phyloP scores from a whole-genome alignment of 768 basidiomycete genomes.

The Dacryopinax spathularia region DNA sequence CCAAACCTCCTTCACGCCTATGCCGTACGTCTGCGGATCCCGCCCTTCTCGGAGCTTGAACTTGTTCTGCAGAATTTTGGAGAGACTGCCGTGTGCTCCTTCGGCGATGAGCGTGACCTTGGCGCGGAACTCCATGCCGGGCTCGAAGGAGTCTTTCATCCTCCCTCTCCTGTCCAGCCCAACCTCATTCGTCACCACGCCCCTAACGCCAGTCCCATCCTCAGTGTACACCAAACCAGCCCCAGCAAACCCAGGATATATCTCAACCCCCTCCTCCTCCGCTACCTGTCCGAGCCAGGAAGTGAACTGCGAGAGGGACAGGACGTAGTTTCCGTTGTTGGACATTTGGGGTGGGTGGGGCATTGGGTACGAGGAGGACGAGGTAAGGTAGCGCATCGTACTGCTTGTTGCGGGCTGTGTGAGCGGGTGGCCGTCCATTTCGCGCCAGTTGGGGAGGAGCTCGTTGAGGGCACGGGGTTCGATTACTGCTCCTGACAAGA shows the following conservation, averaged over 20 bases:
- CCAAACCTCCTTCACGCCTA: slow-evolving; percentile 98
- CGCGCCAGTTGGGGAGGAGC: slow-evolving; percentile 73
- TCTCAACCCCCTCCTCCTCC: slow-evolving; percentile 74
- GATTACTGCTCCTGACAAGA: slow-evolving; percentile 88
- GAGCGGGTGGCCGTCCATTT: slow-evolving; percentile 55
- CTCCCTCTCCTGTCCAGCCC: slow-evolving; percentile 65
- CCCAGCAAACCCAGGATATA: slow-evolving; percentile 96
- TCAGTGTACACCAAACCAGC: slow-evolving; percentile 61
- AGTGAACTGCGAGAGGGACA: slow-evolving; percentile 76
- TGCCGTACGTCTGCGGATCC: slow-evolving; percentile 89
- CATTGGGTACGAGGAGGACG: slow-evolving; percentile 53
- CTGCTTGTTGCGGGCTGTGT: slow-evolving; percentile 64
- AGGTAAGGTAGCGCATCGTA: slow-evolving; percentile 74
- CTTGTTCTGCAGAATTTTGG: slow-evolving; percentile 59
- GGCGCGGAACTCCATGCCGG: slow-evolving; percentile 90
- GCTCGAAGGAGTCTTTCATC: slow-evolving; percentile 80
- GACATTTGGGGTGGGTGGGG: slow-evolving; percentile 96
- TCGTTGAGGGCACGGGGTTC: slow-evolving; percentile 86
- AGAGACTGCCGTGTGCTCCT: slow-evolving; percentile 84
- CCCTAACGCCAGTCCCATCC: slow-evolving; percentile 47
- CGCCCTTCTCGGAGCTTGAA: slow-evolving; percentile 54
- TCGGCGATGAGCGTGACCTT: slow-evolving; percentile 87
- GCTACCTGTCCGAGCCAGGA: slow-evolving; percentile 81
- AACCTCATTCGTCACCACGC: slow-evolving; percentile 86
- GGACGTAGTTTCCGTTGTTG: slow-evolving; percentile 85